Percentiles rank a stretch among this genome's conserved stretches.
Evolutionary conservation across 2,329 filamentous ascomycete genomes (phyloP).

Genomic region (Cytospora schulzeri): DNA sequence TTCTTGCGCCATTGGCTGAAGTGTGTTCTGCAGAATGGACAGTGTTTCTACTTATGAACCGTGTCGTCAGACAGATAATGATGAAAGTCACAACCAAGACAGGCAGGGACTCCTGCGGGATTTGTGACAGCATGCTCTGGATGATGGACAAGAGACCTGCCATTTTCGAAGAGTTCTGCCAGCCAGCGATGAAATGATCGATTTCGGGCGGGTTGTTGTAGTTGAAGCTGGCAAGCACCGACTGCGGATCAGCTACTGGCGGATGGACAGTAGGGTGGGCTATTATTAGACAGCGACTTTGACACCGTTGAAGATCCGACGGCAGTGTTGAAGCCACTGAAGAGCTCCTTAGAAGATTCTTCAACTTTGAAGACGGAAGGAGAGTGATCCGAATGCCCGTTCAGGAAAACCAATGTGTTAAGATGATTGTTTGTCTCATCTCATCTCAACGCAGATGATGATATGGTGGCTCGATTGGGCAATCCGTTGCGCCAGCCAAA

Average conservation of each 20-base stretch:
- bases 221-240: background rate
- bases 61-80: constrained; percentile 24
- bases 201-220: background rate
- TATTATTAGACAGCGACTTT: background rate
- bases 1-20: background rate
- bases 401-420: too few species aligned
- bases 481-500: background rate
- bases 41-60: constrained; percentile 19
- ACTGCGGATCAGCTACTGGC: background rate
- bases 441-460: too few species aligned
- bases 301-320: background rate
- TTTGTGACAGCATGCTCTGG: constrained; percentile 9
- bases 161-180: constrained; percentile 6
- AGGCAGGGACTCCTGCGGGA: constrained; percentile 12
- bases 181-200: background rate
- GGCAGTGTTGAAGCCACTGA: too few species aligned
- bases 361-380: too few species aligned
- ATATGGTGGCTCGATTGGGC: background rate
- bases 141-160: background rate
- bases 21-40: background rate
- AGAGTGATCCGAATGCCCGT: too few species aligned
- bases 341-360: too few species aligned
- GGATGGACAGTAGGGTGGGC: background rate
- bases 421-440: too few species aligned
- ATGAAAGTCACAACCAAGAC: constrained; percentile 17